Percentiles rank a stretch among this genome's conserved stretches.
Conservation (phyloP, 192 early-diverging fungal species). For the Linnemannia schmuckeri region DNA sequence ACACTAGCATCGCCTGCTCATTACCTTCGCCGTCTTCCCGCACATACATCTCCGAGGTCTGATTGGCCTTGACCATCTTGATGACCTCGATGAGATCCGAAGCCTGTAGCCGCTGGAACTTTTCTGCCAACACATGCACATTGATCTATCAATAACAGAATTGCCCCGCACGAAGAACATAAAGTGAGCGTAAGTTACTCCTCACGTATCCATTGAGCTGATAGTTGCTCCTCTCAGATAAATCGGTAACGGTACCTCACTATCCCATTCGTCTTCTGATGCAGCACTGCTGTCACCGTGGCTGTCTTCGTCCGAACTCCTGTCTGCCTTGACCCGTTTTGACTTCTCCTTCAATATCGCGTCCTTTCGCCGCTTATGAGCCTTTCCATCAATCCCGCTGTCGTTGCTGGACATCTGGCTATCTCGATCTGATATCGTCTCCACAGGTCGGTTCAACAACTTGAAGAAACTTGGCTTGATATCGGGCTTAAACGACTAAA, state of each 20-base stretch:
- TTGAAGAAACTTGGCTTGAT: slow-evolving; percentile 46
- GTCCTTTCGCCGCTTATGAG: slow-evolving; percentile 36
- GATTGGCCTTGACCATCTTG: slow-evolving; percentile 52
- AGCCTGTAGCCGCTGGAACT: slow-evolving; percentile 51
- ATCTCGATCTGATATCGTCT: slow-evolving; percentile 21
- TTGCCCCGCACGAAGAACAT: neutral
- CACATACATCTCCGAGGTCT: slow-evolving; percentile 58
- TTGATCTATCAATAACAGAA: slow-evolving; percentile 34
- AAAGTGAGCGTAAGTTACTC: neutral
- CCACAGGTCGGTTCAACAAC: slow-evolving; percentile 34
- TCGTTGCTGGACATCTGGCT: slow-evolving; percentile 18
- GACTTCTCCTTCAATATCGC: slow-evolving; percentile 18
- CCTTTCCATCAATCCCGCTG: slow-evolving; percentile 16
- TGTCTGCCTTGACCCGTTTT: slow-evolving; percentile 38
- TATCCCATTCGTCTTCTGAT: slow-evolving; percentile 30
- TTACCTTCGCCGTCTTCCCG: slow-evolving; percentile 60
- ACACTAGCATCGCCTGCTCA: neutral
- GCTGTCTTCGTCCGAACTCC: slow-evolving; percentile 43
- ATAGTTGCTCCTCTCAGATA: neutral
- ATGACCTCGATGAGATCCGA: slow-evolving; percentile 57
- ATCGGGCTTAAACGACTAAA: slow-evolving; percentile 46
- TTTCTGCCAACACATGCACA: slow-evolving; percentile 51
- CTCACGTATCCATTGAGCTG: too few species aligned
- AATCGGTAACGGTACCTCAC: slow-evolving; percentile 18
- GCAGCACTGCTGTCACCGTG: slow-evolving; percentile 25